A percentile compares a stretch with the other conserved stretches of the same genome.
These are phyloP conservation scores for Tricholoma hemisulphureum DNA, from an alignment of 768 basidiomycete species.

Conservation along the genomic window DNA sequence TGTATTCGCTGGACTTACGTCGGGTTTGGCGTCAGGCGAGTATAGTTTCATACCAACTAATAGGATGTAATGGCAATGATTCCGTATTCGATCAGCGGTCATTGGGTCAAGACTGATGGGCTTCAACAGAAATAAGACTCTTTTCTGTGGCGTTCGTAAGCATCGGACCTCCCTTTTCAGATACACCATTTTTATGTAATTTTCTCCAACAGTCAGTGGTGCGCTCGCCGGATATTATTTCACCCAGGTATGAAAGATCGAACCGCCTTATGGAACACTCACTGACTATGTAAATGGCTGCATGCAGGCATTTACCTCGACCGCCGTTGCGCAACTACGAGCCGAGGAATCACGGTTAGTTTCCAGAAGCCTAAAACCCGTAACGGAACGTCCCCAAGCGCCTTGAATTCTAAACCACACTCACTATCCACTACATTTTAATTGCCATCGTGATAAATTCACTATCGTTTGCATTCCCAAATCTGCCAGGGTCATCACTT, in stretches of 20 bases:
- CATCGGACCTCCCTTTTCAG: slow-evolving; percentile 18
- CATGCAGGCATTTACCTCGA: slow-evolving; percentile 39
- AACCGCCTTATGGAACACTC: not conserved
- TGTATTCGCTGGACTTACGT: slow-evolving; percentile 68
- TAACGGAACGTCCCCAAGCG: slow-evolving; percentile 7
- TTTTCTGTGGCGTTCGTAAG: slow-evolving; percentile 67
- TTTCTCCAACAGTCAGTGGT: too few species aligned
- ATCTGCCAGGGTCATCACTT: too few species aligned
- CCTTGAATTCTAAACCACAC: too few species aligned
- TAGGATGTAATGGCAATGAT: slow-evolving; percentile 18
- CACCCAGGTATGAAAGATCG: slow-evolving; percentile 51
- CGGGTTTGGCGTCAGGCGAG: too few species aligned
- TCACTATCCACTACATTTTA: too few species aligned
- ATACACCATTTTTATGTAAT: too few species aligned
- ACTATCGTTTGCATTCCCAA: too few species aligned
- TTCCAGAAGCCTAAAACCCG: slow-evolving; percentile 14
- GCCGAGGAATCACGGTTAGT: slow-evolving; percentile 32
- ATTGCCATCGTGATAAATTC: too few species aligned
- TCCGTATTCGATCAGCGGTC: slow-evolving; percentile 45
- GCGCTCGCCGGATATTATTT: slow-evolving; percentile 70
- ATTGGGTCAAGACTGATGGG: slow-evolving; percentile 61
- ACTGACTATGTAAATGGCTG: not conserved
- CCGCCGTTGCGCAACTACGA: slow-evolving; percentile 37
- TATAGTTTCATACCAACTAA: too few species aligned
- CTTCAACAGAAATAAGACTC: slow-evolving; percentile 62